These are phyloP conservation scores for Colletotrichum sp. DNA, from an alignment of 2,329 filamentous ascomycete species.

Conservation along the genomic window DNA sequence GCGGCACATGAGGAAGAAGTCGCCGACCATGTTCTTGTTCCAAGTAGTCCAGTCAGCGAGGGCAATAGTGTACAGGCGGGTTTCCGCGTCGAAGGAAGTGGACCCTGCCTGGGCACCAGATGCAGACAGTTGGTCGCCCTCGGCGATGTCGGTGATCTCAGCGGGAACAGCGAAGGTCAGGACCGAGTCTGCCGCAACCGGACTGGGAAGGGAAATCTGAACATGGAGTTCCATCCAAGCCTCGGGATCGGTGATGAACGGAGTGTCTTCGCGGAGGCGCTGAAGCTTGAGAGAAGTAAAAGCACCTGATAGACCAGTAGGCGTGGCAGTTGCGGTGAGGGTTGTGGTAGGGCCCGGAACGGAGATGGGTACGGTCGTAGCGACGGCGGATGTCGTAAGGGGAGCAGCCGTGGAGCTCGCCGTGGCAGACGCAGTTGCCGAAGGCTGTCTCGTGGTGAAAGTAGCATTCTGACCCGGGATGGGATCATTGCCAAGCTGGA, in stretches of 20 bases:
- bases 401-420: not conserved
- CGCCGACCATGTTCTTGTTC: slow-evolving; percentile 18
- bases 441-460: not conserved
- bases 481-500: slow-evolving; percentile 21
- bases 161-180: slow-evolving; percentile 7
- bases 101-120: not conserved
- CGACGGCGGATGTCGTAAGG: not conserved
- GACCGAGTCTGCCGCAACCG: not conserved
- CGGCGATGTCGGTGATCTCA: slow-evolving; percentile 8
- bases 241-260: not conserved
- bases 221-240: slow-evolving; percentile 19
- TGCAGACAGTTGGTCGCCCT: not conserved
- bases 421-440: not conserved
- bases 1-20: slow-evolving; percentile 21
- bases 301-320: slow-evolving; percentile 10
- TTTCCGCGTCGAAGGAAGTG: not conserved
- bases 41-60: slow-evolving; percentile 11
- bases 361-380: not conserved
- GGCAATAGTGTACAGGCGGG: not conserved
- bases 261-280: not conserved
- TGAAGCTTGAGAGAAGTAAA: slow-evolving; percentile 11
- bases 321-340: slow-evolving; percentile 1
- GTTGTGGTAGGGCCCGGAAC: slow-evolving; percentile 18
- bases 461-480: not conserved
- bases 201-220: slow-evolving; percentile 1